Conservation (phyloP, 2,329 filamentous ascomycete genomes). For the Arthrobotrys conoides region DNA sequence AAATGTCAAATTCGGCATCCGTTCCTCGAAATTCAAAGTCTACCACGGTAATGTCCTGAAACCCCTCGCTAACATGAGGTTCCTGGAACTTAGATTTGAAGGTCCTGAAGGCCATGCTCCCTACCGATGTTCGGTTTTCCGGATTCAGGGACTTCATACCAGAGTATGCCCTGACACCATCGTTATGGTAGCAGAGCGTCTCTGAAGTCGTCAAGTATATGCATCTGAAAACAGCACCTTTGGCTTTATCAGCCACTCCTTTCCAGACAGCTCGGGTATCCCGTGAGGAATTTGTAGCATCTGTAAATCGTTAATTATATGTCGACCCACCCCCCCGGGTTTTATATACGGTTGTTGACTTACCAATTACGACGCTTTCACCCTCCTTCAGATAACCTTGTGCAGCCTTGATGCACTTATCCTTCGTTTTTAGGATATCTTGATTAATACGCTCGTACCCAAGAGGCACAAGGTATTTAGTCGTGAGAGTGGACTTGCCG, state of each 20-base stretch:
- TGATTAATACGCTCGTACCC: conserved; percentile 91
- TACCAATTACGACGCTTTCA: conserved; percentile 82
- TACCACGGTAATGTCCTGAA: conserved; percentile 81
- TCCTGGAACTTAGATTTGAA: conserved; percentile 81
- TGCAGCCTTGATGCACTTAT: conserved; percentile 79
- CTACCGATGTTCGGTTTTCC: conserved; percentile 80
- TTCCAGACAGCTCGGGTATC: conserved; percentile 85
- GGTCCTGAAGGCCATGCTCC: conserved; percentile 82
- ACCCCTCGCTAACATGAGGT: conserved; percentile 82
- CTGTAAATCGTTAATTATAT: conserved; percentile 68
- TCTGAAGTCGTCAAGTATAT: conserved; percentile 83
- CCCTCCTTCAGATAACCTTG: conserved; percentile 76
- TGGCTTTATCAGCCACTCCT: conserved; percentile 76
- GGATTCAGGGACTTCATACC: conserved; percentile 74
- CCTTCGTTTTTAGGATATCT: conserved; percentile 82
- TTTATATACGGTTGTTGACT: background rate
- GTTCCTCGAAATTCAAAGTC: conserved; percentile 75
- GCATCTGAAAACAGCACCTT: conserved; percentile 83
- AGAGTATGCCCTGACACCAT: conserved; percentile 75
- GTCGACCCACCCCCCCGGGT: background rate
- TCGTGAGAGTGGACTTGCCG: conserved; percentile 93
- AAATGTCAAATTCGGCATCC: conserved; percentile 47
- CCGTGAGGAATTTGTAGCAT: conserved; percentile 93
- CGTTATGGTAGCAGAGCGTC: conserved; percentile 85
- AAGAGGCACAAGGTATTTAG: conserved; percentile 80